phyloP scores from a whole-genome alignment of 345 rosid genomes.

The Angophora floribunda region DNA sequence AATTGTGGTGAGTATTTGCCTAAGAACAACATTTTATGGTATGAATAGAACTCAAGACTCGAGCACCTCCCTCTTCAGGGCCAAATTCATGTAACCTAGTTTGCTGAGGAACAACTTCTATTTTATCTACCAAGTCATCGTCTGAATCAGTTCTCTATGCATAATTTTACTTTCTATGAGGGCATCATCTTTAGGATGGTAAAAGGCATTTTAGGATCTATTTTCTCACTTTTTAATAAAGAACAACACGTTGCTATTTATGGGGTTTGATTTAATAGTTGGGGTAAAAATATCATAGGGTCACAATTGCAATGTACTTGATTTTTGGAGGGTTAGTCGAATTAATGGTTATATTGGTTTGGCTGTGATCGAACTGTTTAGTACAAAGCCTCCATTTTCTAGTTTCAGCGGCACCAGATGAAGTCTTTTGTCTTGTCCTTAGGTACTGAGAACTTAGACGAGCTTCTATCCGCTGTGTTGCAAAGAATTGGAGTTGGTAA shows the following conservation, averaged over 20 bases:
- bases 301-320: neutral
- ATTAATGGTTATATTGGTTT: neutral
- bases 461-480: slow-evolving; percentile 52
- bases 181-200: neutral
- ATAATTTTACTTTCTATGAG: neutral
- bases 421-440: neutral
- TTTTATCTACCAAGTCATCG: neutral
- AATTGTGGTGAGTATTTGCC: slow-evolving; percentile 43
- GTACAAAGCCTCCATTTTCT: neutral
- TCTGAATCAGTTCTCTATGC: neutral
- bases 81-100: neutral
- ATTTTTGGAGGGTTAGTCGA: neutral
- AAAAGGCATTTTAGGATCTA: neutral
- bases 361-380: neutral
- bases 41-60: neutral
- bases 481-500: slow-evolving; percentile 52
- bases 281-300: neutral
- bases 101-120: neutral
- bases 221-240: neutral
- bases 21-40: neutral
- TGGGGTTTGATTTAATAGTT: neutral
- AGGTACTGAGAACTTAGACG: slow-evolving; percentile 66
- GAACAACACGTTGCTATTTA: neutral
- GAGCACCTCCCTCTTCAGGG: neutral
- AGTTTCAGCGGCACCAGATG: neutral